Conservation (phyloP, 129 eudicot genomes). For the Ambrosia trifida region DNA sequence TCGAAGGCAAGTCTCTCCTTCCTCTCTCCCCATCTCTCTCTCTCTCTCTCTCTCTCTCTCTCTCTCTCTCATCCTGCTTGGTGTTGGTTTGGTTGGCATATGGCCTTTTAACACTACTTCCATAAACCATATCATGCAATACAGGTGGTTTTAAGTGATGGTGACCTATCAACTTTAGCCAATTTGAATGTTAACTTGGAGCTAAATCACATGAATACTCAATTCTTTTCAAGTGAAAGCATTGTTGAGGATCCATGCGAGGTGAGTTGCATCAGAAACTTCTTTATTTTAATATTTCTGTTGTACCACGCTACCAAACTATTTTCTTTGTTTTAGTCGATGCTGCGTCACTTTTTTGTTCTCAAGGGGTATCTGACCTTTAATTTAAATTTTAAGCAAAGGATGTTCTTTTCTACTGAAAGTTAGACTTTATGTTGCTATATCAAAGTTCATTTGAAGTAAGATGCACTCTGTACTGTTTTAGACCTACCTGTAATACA, state of each 20-base stretch:
- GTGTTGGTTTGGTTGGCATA: background rate
- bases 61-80: background rate
- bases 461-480: background rate
- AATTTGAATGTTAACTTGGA: constrained; percentile 80
- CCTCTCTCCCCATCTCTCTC: constrained; percentile 19
- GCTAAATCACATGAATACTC: constrained; percentile 43
- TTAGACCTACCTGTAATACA: background rate
- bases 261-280: constrained; percentile 39
- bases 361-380: background rate
- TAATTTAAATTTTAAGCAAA: background rate
- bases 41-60: background rate
- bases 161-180: constrained; percentile 79
- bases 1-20: constrained; percentile 53
- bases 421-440: too few relatives aligned
- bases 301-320: constrained; percentile 6
- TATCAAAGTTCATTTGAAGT: background rate
- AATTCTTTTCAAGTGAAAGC: constrained; percentile 30
- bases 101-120: background rate
- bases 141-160: constrained; percentile 89
- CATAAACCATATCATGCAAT: constrained; percentile 16
- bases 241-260: constrained; percentile 18
- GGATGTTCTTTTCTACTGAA: background rate
- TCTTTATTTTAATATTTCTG: background rate
- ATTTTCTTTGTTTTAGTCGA: background rate
- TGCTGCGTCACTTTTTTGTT: constrained; percentile 12